Evolutionary conservation across 2,329 filamentous ascomycete species (phyloP).

Genomic region (Aspergillus sp.): DNA sequence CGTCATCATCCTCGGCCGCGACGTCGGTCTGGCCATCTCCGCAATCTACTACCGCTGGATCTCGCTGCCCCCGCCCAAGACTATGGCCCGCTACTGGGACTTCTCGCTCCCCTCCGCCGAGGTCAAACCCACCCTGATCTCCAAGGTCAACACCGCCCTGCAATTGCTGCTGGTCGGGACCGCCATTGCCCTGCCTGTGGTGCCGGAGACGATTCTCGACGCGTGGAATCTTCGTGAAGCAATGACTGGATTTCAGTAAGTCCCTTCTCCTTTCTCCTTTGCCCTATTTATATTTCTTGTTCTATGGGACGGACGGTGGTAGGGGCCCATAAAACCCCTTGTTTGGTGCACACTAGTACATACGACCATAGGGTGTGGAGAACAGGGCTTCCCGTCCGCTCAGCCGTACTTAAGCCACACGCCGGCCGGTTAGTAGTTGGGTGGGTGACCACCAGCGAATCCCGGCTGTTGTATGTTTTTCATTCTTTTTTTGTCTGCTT

Average conservation of each 20-base stretch:
- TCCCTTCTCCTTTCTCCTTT: conserved; percentile 10
- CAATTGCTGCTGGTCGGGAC: conserved; percentile 84
- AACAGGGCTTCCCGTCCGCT: conserved; percentile 51
- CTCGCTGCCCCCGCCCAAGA: conserved; percentile 88
- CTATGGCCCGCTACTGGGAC: conserved; percentile 91
- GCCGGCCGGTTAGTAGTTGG: conserved; percentile 49
- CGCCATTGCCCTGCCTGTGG: conserved; percentile 75
- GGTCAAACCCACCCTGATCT: conserved; percentile 45
- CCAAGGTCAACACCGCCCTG: conserved; percentile 81
- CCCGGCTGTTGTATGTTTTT: conserved; percentile 45
- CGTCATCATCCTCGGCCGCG: conserved; percentile 83
- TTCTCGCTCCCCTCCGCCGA: conserved; percentile 71
- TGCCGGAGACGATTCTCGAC: conserved; percentile 57
- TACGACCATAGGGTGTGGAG: conserved; percentile 49
- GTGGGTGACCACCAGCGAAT: conserved; percentile 51
- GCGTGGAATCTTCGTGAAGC: conserved; percentile 62
- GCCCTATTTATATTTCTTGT: background rate
- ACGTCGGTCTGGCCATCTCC: conserved; percentile 76
- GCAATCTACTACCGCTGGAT: conserved; percentile 97
- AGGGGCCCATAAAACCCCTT: conserved; percentile 16
- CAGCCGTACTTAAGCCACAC: conserved; percentile 50
- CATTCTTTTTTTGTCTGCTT: conserved; percentile 4
- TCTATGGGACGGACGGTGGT: background rate
- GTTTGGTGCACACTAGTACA: conserved; percentile 19
- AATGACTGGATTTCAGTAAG: conserved; percentile 48